These are phyloP conservation scores for Fusarium nodosum DNA, from an alignment of 2,329 filamentous ascomycete species.

Conservation along the genomic window DNA sequence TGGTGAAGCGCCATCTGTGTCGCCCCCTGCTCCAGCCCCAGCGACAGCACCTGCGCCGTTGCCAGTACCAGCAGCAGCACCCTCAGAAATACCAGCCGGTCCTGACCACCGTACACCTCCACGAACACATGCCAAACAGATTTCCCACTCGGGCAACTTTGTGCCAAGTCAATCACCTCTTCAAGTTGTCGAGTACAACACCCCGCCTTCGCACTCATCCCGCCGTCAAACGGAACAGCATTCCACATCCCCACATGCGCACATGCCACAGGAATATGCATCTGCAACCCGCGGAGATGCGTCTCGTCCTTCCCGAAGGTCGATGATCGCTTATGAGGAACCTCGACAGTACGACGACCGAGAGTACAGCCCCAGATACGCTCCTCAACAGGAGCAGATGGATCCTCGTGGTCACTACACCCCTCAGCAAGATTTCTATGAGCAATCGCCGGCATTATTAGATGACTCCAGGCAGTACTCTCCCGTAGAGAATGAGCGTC, in stretches of 20 bases:
- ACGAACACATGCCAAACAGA: conserved; percentile 61
- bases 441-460: conserved; percentile 44
- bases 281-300: conserved; percentile 44
- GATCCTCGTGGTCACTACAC: conserved; percentile 56
- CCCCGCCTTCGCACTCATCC: conserved; percentile 55
- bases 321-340: conserved; percentile 56
- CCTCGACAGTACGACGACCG: conserved; percentile 55
- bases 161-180: conserved; percentile 67
- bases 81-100: conserved; percentile 51
- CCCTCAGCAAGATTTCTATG: conserved; percentile 53
- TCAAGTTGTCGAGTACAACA: conserved; percentile 66
- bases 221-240: conserved; percentile 57
- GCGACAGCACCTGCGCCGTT: conserved; percentile 8
- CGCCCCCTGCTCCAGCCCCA: conserved; percentile 28
- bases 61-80: conserved; percentile 41
- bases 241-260: conserved; percentile 52
- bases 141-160: conserved; percentile 55
- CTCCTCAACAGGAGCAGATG: conserved; percentile 56
- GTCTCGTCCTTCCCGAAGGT: conserved; percentile 52
- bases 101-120: conserved; percentile 64
- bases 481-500: conserved; percentile 60
- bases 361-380: conserved; percentile 53
- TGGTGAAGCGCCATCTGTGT: conserved; percentile 59
- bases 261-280: conserved; percentile 37
- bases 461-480: conserved; percentile 55